Percentiles rank a stretch among this genome's conserved stretches.
Conservation (phyloP, 257 asterid genomes). For the Solanum verrucosum region DNA sequence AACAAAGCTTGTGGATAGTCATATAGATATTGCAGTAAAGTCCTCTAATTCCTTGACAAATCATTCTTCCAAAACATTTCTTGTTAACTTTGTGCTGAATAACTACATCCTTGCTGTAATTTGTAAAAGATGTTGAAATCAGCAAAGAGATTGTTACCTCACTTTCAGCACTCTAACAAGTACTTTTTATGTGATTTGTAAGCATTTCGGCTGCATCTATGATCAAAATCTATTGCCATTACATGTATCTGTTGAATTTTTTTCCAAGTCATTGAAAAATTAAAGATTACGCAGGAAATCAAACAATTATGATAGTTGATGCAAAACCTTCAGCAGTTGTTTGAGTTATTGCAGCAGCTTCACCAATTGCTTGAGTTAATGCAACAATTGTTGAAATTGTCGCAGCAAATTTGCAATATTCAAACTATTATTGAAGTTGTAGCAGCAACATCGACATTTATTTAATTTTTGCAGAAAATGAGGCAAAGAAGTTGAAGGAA, state of each 20-base stretch:
- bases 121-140: not conserved
- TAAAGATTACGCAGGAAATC: no score
- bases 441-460: accelerated
- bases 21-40: not conserved
- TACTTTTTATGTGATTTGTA: not conserved
- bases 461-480: no score
- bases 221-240: not conserved
- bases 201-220: not conserved
- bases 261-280: no score
- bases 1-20: not conserved
- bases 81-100: not conserved
- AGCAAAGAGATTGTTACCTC: not conserved
- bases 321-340: not conserved
- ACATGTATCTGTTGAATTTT: not conserved
- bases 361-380: no score
- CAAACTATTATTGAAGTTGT: no score
- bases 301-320: not conserved
- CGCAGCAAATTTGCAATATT: accelerated
- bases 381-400: no score
- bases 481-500: no score
- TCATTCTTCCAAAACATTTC: not conserved
- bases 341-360: not conserved
- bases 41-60: not conserved
- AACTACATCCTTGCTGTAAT: not conserved
- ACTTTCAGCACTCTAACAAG: not conserved